Base-by-base conservation (phyloP, 1,139 yeast genomes). In the Nakaseomyces bracarensis region DNA sequence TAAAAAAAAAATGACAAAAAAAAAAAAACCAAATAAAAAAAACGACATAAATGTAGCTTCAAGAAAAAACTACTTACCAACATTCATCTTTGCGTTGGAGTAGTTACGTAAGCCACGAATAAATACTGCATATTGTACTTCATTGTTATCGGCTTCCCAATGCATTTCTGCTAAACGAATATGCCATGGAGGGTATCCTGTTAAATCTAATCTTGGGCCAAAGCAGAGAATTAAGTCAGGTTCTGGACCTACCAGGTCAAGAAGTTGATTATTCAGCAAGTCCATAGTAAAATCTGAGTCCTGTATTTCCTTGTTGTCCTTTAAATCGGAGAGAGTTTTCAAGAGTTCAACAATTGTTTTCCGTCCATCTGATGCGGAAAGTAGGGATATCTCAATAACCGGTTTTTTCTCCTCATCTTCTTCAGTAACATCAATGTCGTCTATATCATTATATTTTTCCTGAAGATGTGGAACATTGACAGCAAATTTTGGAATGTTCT, bases 111-210 rank as follows among this genome's bases (percentile, higher is more conserved):
- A 71, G 1, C 95, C 96, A 50, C 91, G 74, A 42, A 84, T 72
- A 59, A 85, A 91, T 14, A 89, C 93, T 16, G 87, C 83, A 61
- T 89, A 91, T 31, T 77, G 74, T 38, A 87, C 95, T 45, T 76
- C 76, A 47, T 70, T 79, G 57, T 84, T 82, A 58, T 85, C 95
- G 5, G 84, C 82, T 55, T 85, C 91, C 84, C 94, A 84, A 65
- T 82, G 89, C 54, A 91, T 77, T 58, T 91, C 99, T 9, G 89
- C 75, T 45, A 93, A 73, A 48, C 98, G 72, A 34, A 87, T 77
- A 58, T 91, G 97, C 98, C 98, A 91, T 21, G 99, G 99, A 13
- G 98, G 97, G 61, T 81, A 93, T 23, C 95, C 96, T 61, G 87
- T 94, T 41, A 91, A 71, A 59, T 87, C 94, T 49, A 91, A 69